Conservation (phyloP, 805 yeast species). For the Yamadazyma tumulicola region DNA sequence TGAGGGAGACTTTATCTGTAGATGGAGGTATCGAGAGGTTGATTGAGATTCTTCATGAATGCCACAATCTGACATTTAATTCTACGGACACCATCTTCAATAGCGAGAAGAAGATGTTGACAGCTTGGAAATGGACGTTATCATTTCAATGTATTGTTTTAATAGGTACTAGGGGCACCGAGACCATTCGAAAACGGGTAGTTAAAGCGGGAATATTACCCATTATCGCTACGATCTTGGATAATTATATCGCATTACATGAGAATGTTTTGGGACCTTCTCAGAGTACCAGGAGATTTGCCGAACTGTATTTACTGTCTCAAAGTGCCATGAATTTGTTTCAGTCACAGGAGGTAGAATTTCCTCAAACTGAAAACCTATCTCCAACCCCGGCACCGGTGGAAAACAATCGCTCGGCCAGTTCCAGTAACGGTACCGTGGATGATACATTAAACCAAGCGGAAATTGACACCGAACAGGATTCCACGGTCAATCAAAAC, state of each 20-base stretch:
- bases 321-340: too few relatives aligned
- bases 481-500: background rate
- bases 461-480: background rate
- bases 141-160: conserved; percentile 90
- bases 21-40: conserved; percentile 94
- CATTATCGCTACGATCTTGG: conserved; percentile 84
- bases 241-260: conserved; percentile 63
- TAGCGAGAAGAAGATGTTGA: conserved; percentile 46
- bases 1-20: conserved; percentile 79
- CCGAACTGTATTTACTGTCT: too few relatives aligned
- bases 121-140: conserved; percentile 97
- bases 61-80: conserved; percentile 44
- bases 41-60: conserved; percentile 80
- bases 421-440: too few relatives aligned
- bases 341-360: too few relatives aligned
- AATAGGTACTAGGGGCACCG: conserved; percentile 92
- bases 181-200: conserved; percentile 75
- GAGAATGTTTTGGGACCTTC: conserved; percentile 39
- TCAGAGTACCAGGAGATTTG: too few relatives aligned
- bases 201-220: conserved; percentile 93
- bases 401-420: too few relatives aligned
- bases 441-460: too few relatives aligned
- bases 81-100: conserved; percentile 29
- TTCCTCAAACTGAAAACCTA: too few relatives aligned
- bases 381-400: too few relatives aligned